Evolutionary conservation across 192 early-diverging fungal species (phyloP), one percentile per base, ranked within the genome.

Genomic region (Linnemannia elongata): DNA sequence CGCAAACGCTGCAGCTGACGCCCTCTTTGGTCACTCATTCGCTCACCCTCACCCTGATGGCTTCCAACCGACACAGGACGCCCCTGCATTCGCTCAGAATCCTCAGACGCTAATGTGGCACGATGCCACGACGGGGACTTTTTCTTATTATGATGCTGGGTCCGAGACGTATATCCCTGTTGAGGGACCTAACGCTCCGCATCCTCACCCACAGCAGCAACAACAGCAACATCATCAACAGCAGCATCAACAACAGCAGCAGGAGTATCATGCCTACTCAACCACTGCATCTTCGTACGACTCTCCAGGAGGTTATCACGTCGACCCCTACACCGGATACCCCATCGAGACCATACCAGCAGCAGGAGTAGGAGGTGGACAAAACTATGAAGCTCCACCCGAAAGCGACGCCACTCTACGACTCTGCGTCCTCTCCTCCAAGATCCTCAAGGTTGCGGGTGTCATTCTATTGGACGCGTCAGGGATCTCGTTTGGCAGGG

Each of bases 401-500:
- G 77, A 89, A 69, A 87, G 82, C 27, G 88, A 90, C 42, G 86
- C 81, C n/a, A 87, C 89, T 0, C 36, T 92, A 3, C 91, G 94
- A 4, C 80, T 95, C 5, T 92, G 93, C n/a, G 93, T 95, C n/a
- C 12, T 91, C 0, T 72, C 89, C 4, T 95, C 94, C 4, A 79
- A 82, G 12, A 74, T 87, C 18, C 80, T 92, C 41, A 57, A 85
- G 38, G 80, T 74, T 2, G 90, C 91, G 1, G 82, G 89, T 8
- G 86, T 93, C 9, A 90, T 92, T 6, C 82, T 94, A 44, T 82
- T 96, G 45, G 91, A 91, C 39, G 87, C 81, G 2, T 88, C 90
- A 5, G 93, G 92, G 0, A 78, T 92, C 4, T 90, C 94, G 1
- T 88, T 95, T 60, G 95, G 95, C 0, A 87, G 95, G 8, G 95